Evolutionary conservation across 2,329 filamentous ascomycete genomes (phyloP).

Genomic region (Proliferodiscus dingleyae): DNA sequence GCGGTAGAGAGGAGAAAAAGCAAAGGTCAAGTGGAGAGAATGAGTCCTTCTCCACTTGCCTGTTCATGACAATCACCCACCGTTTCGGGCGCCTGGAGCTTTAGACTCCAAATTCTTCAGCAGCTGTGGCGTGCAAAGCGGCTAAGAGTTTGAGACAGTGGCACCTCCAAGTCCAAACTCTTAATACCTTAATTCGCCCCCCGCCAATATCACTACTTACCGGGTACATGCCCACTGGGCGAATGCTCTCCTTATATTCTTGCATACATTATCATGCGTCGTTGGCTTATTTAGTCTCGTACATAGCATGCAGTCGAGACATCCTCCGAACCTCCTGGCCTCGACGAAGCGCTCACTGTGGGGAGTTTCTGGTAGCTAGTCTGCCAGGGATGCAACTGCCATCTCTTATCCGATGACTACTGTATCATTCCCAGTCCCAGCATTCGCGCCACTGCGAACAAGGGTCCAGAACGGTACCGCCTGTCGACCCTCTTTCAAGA

Average conservation of each 20-base stretch:
- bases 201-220: not conserved
- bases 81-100: slow-evolving; percentile 9
- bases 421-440: slow-evolving; percentile 16
- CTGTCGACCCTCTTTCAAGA: slow-evolving; percentile 15
- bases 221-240: slow-evolving; percentile 6
- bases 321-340: slow-evolving; percentile 17
- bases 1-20: slow-evolving; percentile 1
- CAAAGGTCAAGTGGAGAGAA: slow-evolving; percentile 9
- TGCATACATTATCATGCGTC: slow-evolving; percentile 20
- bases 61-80: slow-evolving; percentile 15
- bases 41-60: slow-evolving; percentile 15
- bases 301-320: slow-evolving; percentile 17
- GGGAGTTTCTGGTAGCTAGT: too few relatives aligned
- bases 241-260: slow-evolving; percentile 14
- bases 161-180: slow-evolving; percentile 4
- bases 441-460: slow-evolving; percentile 7
- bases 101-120: not conserved
- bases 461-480: slow-evolving; percentile 15
- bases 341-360: too few relatives aligned
- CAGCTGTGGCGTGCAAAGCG: slow-evolving; percentile 3
- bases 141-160: slow-evolving; percentile 18
- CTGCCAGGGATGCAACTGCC: slow-evolving; percentile 24
- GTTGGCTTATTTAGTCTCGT: slow-evolving; percentile 11
- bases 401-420: slow-evolving; percentile 22
- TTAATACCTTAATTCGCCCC: slow-evolving; percentile 9